phyloP scores from a whole-genome alignment of 192 early-diverging fungal species.

The Gamsiella multidivaricata region DNA sequence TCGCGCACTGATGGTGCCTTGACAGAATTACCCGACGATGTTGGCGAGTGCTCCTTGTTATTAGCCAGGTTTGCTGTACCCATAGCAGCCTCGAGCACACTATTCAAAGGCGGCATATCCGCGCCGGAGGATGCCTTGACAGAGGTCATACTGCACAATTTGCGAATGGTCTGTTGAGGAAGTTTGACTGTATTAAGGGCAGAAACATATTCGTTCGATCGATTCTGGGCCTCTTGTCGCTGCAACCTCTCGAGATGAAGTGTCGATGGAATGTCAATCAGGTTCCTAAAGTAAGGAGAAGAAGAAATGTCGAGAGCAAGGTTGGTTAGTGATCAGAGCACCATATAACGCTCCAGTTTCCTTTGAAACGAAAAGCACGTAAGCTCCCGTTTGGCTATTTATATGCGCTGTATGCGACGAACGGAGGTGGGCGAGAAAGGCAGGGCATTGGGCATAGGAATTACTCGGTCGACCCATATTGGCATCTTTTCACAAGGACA shows the following conservation, averaged over 20 bases:
- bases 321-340: neutral
- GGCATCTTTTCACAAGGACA: too few relatives aligned
- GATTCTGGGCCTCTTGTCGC: slow-evolving; percentile 40
- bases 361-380: too few relatives aligned
- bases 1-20: slow-evolving; percentile 52
- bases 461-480: too few relatives aligned
- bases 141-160: slow-evolving; percentile 42
- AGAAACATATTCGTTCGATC: slow-evolving; percentile 43
- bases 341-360: too few relatives aligned
- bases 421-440: too few relatives aligned
- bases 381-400: too few relatives aligned
- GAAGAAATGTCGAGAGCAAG: neutral
- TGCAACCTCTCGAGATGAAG: slow-evolving; percentile 45
- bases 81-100: slow-evolving; percentile 6
- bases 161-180: slow-evolving; percentile 42
- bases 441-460: too few relatives aligned
- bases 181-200: slow-evolving; percentile 47
- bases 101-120: slow-evolving; percentile 11
- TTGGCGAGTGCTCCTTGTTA: slow-evolving; percentile 9
- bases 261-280: slow-evolving; percentile 54
- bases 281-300: slow-evolving; percentile 12
- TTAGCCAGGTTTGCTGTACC: neutral
- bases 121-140: slow-evolving; percentile 22
- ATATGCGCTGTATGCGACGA: too few relatives aligned
- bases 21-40: slow-evolving; percentile 38